Percentiles rank a stretch among this genome's conserved stretches.
Conservation (phyloP, 1,139 yeast species). For the Magnusiomyces sp. region DNA sequence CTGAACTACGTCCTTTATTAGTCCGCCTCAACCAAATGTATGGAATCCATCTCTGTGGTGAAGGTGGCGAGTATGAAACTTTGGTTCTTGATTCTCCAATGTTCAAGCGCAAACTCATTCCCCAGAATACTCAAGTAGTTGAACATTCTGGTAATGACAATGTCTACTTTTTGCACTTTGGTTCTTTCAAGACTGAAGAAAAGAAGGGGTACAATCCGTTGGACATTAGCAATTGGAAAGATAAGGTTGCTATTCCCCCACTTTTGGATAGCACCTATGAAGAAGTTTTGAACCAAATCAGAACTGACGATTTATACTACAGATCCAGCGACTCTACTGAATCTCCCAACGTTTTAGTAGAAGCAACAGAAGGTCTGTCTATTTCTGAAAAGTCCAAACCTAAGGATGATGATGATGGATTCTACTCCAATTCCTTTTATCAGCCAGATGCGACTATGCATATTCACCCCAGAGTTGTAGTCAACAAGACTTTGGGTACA, state of each 20-base stretch:
- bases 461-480: conserved; percentile 2
- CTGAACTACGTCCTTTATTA: conserved; percentile 53
- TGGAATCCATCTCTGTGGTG: conserved; percentile 93
- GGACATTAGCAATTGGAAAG: conserved; percentile 22
- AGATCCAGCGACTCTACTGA: background rate
- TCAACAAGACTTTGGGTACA: background rate
- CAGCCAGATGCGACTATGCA: conserved; percentile 4
- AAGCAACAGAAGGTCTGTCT: background rate
- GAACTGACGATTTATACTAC: background rate
- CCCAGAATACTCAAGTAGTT: conserved; percentile 38
- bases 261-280: conserved; percentile 45
- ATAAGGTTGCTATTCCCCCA: conserved; percentile 36
- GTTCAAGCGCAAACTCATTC: conserved; percentile 48
- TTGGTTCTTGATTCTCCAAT: conserved; percentile 85
- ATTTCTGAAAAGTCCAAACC: background rate
- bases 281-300: conserved; percentile 24
- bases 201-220: conserved; percentile 27
- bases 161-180: conserved; percentile 51
- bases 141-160: conserved; percentile 47
- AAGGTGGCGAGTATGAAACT: conserved; percentile 96
- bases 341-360: background rate
- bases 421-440: background rate
- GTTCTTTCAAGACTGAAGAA: conserved; percentile 33
- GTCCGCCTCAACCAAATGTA: conserved; percentile 50
- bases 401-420: background rate